Conservation (phyloP, 352 stramenopile species). For the Globisporangium alternatum region DNA sequence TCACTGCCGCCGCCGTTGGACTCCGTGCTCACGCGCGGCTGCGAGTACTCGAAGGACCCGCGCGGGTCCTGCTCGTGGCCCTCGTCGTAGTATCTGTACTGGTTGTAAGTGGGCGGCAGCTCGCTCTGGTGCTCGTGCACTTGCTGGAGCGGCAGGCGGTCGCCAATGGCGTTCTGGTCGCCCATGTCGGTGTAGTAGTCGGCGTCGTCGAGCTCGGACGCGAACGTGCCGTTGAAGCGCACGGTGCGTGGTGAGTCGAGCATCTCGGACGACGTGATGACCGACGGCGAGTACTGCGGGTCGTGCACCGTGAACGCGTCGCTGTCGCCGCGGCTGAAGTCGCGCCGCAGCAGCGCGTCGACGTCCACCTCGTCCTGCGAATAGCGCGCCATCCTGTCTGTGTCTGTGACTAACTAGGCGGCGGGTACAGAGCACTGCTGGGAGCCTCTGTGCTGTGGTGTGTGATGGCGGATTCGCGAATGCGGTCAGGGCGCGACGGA, state of each 20-base stretch:
- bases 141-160: conserved; percentile 1
- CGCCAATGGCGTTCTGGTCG: conserved; percentile 11
- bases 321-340: background rate
- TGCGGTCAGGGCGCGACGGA: background rate
- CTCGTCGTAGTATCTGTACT: conserved; percentile 17
- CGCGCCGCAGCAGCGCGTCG: background rate
- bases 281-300: conserved; percentile 20
- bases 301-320: background rate
- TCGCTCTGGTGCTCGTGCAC: background rate
- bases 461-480: background rate
- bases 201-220: conserved; percentile 16
- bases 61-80: conserved; percentile 13
- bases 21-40: conserved; percentile 9
- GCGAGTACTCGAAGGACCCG: background rate
- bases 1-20: conserved; percentile 10
- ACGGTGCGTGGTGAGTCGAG: conserved; percentile 23
- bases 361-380: conserved; percentile 14
- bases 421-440: background rate
- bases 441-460: background rate
- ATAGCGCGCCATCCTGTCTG: conserved; percentile 7
- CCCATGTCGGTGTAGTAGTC: conserved; percentile 10
- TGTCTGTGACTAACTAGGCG: background rate
- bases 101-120: conserved; percentile 5
- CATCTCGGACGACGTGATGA: conserved; percentile 30
- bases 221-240: conserved; percentile 26